Percentiles rank a stretch among this genome's conserved stretches.
These are phyloP conservation scores for Waltergamsia citrina DNA, from an alignment of 2,329 filamentous ascomycete genomes.

Conservation along the genomic window DNA sequence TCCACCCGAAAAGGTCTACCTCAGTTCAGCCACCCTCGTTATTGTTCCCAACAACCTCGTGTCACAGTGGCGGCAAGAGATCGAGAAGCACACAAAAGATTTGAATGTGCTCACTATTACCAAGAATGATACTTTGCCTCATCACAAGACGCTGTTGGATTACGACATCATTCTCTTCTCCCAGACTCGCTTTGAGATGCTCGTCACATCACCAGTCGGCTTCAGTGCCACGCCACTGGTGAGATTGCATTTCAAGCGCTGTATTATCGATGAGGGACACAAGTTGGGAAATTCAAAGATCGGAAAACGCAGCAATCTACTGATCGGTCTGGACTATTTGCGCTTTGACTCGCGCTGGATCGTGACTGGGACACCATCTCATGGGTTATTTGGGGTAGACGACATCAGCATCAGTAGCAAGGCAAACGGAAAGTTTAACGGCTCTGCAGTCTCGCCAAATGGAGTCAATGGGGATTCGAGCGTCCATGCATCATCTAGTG, in stretches of 20 bases:
- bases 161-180: constrained; percentile 77
- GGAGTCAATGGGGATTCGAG: constrained; percentile 14
- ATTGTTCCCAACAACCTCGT: constrained; percentile 78
- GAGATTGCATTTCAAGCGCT: constrained; percentile 71
- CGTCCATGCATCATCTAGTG: constrained; percentile 15
- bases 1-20: constrained; percentile 40
- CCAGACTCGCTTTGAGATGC: constrained; percentile 58
- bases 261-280: constrained; percentile 90
- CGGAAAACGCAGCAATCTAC: constrained; percentile 44
- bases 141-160: constrained; percentile 44
- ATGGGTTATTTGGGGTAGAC: constrained; percentile 62
- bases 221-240: constrained; percentile 50
- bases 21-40: constrained; percentile 64
- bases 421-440: not conserved
- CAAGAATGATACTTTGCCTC: constrained; percentile 44
- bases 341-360: constrained; percentile 72
- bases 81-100: constrained; percentile 62
- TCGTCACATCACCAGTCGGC: constrained; percentile 26
- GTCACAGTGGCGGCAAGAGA: constrained; percentile 76
- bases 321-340: constrained; percentile 41
- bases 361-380: constrained; percentile 82
- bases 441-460: not conserved
- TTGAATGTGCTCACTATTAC: constrained; percentile 58
- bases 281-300: constrained; percentile 59
- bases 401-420: not conserved